Base-by-base conservation (phyloP, 352 stramenopile species). In the Lagenidium sp. region DNA sequence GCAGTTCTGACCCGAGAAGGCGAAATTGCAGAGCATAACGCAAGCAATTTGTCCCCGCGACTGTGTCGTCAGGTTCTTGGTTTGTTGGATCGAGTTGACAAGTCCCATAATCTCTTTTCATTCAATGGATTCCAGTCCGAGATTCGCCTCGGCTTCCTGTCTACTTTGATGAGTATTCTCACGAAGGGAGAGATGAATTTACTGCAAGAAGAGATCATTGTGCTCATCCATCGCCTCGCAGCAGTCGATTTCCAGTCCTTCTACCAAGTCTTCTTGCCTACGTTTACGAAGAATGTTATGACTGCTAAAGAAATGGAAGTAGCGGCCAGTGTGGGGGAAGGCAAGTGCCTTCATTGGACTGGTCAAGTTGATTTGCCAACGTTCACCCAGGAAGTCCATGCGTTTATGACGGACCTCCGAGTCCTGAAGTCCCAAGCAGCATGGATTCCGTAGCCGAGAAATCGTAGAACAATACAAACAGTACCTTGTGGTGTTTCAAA, bases 151-250 rank as follows among this genome's bases (percentile, higher is more conserved):
- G 75, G 71, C 7, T 86, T 86, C 34, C 57, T 91, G 20, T 75
- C 71, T 8, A 91, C 78, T 5, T 50, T 91, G 16, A 78, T 91
- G 69, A 83, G 79, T 26, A 64, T 91, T 34, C 42, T 91, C 30
- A 86, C 71, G 1, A 74, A 70, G 45, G 78, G 78, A 19, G 75
- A 87, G 47, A 75, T 91, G 70, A 86, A 85, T 37, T 25, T 91
- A 32, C 64, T 91, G 18, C 72, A 82, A 29, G 78, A 91, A 20
- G 78, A 91, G 49, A 60, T 81, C 28, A 80, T 85, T 30, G 58
- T 66, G 41, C 36, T 91, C 37, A 60, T 91, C 25, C 68, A 84
- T 41, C 74, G 73, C 23, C 68, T 91, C 15, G 73, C 75, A 3
- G 59, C 62, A 5, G 78, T 81, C n/a, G 70, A 91, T 47, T 85